Evolutionary conservation across 2,329 filamentous ascomycete species (phyloP).

Genomic region (Blastomyces parvus): DNA sequence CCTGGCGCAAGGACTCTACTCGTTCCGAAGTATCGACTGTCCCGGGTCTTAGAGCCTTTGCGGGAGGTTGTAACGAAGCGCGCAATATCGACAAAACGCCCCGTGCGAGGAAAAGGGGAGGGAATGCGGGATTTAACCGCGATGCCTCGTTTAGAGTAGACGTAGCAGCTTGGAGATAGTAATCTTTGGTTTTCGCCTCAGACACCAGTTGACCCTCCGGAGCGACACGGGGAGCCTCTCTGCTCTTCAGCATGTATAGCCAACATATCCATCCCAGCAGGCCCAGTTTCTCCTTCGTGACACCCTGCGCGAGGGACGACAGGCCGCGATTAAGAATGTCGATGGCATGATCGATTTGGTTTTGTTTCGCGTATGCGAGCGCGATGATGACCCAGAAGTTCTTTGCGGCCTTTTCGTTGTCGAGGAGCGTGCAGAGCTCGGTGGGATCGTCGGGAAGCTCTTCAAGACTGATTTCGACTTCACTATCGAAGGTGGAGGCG

Average conservation of each 20-base stretch:
- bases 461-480: conserved; percentile 87
- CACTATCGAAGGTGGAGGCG: conserved; percentile 51
- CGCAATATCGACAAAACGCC: conserved; percentile 82
- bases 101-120: conserved; percentile 80
- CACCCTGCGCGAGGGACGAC: conserved; percentile 58
- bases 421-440: conserved; percentile 86
- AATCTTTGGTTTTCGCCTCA: conserved; percentile 82
- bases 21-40: conserved; percentile 58
- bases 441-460: conserved; percentile 88
- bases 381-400: conserved; percentile 98
- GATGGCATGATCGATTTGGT: conserved; percentile 75
- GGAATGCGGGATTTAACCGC: conserved; percentile 83
- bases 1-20: conserved; percentile 70
- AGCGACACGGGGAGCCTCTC: conserved; percentile 61
- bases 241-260: conserved; percentile 83
- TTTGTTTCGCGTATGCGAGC: conserved; percentile 90
- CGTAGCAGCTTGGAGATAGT: conserved; percentile 84
- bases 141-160: conserved; percentile 90
- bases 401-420: conserved; percentile 85
- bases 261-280: conserved; percentile 79
- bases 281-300: conserved; percentile 72
- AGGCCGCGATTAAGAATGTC: conserved; percentile 64
- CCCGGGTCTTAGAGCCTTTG: conserved; percentile 54
- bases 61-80: conserved; percentile 70
- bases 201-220: conserved; percentile 55